Evolutionary conservation across 2,329 filamentous ascomycete genomes (phyloP).

Genomic region (Epicoccum sorghinum): DNA sequence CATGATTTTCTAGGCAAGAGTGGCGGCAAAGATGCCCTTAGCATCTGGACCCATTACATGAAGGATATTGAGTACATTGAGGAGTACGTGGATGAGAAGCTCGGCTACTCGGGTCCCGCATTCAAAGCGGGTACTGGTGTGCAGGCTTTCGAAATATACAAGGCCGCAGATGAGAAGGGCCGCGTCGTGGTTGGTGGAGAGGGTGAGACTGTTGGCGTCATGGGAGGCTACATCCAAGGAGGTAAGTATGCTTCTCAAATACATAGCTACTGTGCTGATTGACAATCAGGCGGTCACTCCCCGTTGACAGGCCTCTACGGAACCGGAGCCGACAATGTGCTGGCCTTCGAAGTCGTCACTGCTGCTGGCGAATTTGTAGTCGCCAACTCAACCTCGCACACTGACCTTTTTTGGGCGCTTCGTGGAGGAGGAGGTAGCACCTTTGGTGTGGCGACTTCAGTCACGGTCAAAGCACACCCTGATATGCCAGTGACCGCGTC

Average conservation of each 20-base stretch:
- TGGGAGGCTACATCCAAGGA: conserved; percentile 52
- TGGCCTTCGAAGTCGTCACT: conserved; percentile 43
- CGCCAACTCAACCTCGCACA: conserved; percentile 38
- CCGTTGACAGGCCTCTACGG: conserved; percentile 57
- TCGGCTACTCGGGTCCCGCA: conserved; percentile 54
- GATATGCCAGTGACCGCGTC: conserved; percentile 40
- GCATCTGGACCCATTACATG: conserved; percentile 48
- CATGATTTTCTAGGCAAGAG: conserved; percentile 47
- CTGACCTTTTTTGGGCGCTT: conserved; percentile 47
- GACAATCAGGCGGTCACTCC: conserved; percentile 53
- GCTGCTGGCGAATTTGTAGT: conserved; percentile 39
- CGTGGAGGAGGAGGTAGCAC: conserved; percentile 44
- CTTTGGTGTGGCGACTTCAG: conserved; percentile 42
- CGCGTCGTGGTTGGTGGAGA: conserved; percentile 60
- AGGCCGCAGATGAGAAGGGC: conserved; percentile 54
- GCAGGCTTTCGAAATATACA: conserved; percentile 60
- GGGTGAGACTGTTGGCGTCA: conserved; percentile 58
- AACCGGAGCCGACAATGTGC: conserved; percentile 45
- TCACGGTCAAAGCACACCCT: conserved; percentile 44
- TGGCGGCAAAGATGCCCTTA: conserved; percentile 41
- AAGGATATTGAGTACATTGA: conserved; percentile 44
- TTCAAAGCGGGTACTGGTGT: conserved; percentile 64
- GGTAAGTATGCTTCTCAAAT: conserved; percentile 35
- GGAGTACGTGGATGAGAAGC: conserved; percentile 37
- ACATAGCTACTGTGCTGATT: background rate